Base-by-base conservation (phyloP, 2,329 filamentous ascomycete genomes). In the Clarireedia monteithiana region DNA sequence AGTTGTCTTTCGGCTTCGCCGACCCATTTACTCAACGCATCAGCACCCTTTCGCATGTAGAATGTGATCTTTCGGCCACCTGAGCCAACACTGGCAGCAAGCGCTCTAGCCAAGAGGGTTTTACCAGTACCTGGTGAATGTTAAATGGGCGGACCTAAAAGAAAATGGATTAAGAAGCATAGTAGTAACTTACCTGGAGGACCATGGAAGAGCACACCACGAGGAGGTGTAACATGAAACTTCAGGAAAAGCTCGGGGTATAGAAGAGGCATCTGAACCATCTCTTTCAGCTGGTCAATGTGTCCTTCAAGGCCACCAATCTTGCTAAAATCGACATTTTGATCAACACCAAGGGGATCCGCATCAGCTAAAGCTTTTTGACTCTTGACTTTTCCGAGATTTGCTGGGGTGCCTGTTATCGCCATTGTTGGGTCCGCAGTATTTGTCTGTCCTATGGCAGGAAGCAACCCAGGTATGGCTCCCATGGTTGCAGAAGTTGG, bases 31-130 rank as follows among this genome's bases (percentile, higher is more conserved):
- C 91, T 96, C 60, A 99, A 76, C 15, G 91, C 91, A 78, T 99
- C 94, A 24, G 94, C 95, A 69, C 94, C 95, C 73, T 99, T 99
- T 59, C 94, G 87, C 94, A 99, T 99, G 73, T 97, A 99, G 66
- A 99, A 99, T 0, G 91, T 97, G 61, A 99, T 94, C 70, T 97
- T 97, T 63, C 87, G 86, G 23, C 92, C 92, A 50, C 92, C 88
- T 12, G 88, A 84, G 61, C 90, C 91, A 58, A 96, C 87, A 59
- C 89, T 95, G 55, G 94, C 95, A 50, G 95, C 91, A 48, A 99
- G 77, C 44, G 94, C 94, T 66, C 94, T 84, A 52, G 95, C 94
- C 59, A 99, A 81, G n/a, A 99, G 77, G 12, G 94, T 99, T 75
- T 70, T 99, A 79, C 94, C 94, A 15, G 94, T 34, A 34, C 30